These are phyloP conservation scores for Sporothrix brunneoviolacea DNA, from an alignment of 2,329 filamentous ascomycete species.

Conservation along the genomic window DNA sequence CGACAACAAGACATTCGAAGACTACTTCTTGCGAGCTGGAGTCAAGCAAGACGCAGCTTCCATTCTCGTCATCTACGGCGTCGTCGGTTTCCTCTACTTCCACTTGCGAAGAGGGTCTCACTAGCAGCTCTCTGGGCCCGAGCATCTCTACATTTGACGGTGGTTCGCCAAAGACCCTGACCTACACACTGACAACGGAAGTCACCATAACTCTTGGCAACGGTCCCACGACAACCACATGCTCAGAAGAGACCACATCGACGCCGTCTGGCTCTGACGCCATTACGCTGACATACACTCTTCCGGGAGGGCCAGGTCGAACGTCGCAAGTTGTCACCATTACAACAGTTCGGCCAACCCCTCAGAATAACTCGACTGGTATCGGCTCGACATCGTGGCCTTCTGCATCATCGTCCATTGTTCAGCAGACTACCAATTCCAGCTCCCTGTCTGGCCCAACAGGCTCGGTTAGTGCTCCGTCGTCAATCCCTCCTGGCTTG, in stretches of 20 bases:
- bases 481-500: no score
- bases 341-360: slow-evolving; percentile 7
- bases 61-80: neutral
- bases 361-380: no score
- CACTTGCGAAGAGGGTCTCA: neutral
- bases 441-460: no score
- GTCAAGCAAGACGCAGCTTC: neutral
- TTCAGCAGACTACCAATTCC: no score
- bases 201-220: slow-evolving; percentile 3
- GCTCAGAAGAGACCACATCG: neutral
- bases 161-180: slow-evolving; percentile 9
- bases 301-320: slow-evolving; percentile 11
- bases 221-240: neutral
- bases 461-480: no score
- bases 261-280: slow-evolving; percentile 7
- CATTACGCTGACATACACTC: slow-evolving; percentile 21
- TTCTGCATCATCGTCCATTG: no score
- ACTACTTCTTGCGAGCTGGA: no score
- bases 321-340: slow-evolving; percentile 12
- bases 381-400: no score
- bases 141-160: neutral
- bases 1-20: no score
- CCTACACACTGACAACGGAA: slow-evolving; percentile 6
- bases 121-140: no score
- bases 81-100: neutral